Conservation (phyloP, 2,329 filamentous ascomycete species). For the Sporothrix curviconia region DNA sequence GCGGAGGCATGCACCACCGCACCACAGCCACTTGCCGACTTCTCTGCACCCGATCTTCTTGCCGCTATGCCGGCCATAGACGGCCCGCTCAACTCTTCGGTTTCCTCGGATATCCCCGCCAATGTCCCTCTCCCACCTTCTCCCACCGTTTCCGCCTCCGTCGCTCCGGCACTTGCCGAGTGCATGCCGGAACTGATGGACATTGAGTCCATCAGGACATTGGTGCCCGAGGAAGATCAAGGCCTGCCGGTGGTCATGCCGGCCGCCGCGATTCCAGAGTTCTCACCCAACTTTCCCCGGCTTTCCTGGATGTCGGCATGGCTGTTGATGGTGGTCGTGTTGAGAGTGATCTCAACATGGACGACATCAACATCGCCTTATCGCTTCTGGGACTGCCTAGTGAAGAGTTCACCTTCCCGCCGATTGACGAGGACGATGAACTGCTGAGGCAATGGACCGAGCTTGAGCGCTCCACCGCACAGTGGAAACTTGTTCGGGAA, state of each 20-base stretch:
- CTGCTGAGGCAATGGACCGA: background rate
- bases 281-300: background rate
- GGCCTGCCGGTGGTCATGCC: background rate
- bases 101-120: background rate
- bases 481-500: background rate
- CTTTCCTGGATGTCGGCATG: background rate
- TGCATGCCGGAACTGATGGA: background rate
- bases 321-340: background rate
- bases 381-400: no score
- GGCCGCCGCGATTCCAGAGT: background rate
- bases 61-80: background rate
- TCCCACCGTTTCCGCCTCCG: background rate
- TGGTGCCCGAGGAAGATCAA: background rate
- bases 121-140: background rate
- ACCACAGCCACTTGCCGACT: background rate
- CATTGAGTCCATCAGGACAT: background rate
- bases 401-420: no score
- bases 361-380: no score
- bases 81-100: background rate
- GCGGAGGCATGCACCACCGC: background rate
- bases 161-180: no score
- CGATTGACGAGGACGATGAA: no score
- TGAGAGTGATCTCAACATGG: no score
- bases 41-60: background rate
- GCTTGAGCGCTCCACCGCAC: background rate